Evolutionary conservation across 805 yeast genomes (phyloP).

Genomic region (Teunomyces atbi): DNA sequence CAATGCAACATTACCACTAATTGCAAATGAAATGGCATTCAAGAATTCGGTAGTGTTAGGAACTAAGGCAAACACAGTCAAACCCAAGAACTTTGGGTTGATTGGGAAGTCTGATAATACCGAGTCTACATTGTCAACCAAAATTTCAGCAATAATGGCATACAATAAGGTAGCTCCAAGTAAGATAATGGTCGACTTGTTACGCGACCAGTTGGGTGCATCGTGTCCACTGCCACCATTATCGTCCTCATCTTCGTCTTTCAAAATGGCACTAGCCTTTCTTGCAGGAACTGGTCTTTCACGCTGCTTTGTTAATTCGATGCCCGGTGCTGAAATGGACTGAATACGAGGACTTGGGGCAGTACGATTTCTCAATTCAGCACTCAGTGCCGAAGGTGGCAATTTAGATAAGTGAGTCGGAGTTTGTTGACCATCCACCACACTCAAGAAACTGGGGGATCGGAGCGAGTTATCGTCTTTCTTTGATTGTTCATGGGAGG

Average conservation of each 20-base stretch:
- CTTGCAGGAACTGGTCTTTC: slow-evolving; percentile 1
- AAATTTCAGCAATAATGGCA: slow-evolving; percentile 90
- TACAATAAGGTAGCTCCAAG: slow-evolving; percentile 82
- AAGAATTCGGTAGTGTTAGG: slow-evolving; percentile 97
- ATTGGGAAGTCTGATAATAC: slow-evolving; percentile 78
- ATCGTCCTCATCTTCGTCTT: slow-evolving; percentile 10
- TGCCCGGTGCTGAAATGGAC: slow-evolving; percentile 18
- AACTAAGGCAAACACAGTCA: slow-evolving; percentile 91
- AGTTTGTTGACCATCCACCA: slow-evolving; percentile 7
- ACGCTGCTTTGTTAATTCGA: slow-evolving; percentile 10
- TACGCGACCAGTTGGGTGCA: slow-evolving; percentile 95
- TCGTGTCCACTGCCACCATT: slow-evolving; percentile 64
- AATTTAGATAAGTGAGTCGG: neutral
- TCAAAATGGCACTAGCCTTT: slow-evolving; percentile 1
- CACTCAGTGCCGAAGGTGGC: slow-evolving; percentile 1
- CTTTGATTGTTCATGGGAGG: slow-evolving; percentile 33
- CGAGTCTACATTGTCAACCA: slow-evolving; percentile 89
- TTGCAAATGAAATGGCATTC: slow-evolving; percentile 95
- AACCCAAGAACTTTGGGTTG: slow-evolving; percentile 85
- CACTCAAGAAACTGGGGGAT: slow-evolving; percentile 40
- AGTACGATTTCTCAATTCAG: neutral
- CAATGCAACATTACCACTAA: slow-evolving; percentile 91
- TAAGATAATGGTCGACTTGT: slow-evolving; percentile 77
- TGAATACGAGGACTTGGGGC: slow-evolving; percentile 8
- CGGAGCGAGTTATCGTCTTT: slow-evolving; percentile 21